phyloP scores from a whole-genome alignment of 73 alveolate species.

The Tetrahymena thermophila region DNA sequence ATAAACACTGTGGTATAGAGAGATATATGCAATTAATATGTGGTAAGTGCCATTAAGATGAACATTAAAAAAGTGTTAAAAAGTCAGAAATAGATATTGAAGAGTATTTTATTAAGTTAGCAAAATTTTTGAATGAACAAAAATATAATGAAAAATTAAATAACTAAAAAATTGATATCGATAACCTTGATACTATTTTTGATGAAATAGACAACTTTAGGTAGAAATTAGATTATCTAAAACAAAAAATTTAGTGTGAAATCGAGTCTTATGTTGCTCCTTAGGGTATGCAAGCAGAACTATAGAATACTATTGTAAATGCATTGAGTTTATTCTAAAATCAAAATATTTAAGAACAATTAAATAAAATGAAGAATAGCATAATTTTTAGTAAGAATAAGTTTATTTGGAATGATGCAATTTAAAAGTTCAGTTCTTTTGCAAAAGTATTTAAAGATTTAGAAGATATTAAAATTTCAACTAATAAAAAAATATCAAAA shows the following conservation, averaged over 20 bases:
- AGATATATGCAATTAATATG: not conserved
- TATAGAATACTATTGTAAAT: not conserved
- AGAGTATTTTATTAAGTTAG: not conserved
- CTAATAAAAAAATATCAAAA: not conserved
- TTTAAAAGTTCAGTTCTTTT: not conserved
- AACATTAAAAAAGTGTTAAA: not conserved
- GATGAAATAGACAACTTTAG: not conserved
- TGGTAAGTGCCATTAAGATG: not conserved
- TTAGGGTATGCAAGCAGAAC: not conserved
- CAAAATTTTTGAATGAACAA: not conserved
- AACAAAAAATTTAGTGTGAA: not conserved
- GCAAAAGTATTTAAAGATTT: not conserved
- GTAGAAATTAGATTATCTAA: not conserved
- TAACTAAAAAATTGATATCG: not conserved
- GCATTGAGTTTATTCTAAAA: not conserved
- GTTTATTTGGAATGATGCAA: not conserved
- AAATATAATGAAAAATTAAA: not conserved
- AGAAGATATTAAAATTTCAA: not conserved
- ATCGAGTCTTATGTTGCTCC: not conserved
- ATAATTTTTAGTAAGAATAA: not conserved
- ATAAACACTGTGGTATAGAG: not conserved
- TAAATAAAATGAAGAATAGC: not conserved
- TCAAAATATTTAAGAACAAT: not conserved
- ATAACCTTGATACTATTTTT: not conserved
- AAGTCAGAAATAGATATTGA: not conserved